Base-by-base conservation (phyloP, 176 grass and related monocot species). In the Alloteropsis semialata region DNA sequence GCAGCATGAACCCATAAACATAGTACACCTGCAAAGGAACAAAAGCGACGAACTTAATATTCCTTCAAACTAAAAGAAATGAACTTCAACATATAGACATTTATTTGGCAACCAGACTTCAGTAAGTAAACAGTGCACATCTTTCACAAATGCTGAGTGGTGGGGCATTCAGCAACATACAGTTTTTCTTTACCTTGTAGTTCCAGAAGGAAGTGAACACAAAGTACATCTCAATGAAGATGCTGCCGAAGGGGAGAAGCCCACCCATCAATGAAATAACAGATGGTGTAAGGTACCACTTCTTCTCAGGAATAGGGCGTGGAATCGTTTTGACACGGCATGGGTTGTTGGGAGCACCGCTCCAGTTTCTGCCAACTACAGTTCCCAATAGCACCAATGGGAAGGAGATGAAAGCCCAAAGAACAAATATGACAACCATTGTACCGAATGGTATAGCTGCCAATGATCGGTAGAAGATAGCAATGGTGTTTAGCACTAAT, bases 131-230 rank as follows among this genome's bases (percentile, higher is more conserved):
- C 36, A 39, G 49, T 13, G 65, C n/a, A 81, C 8, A 69, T 21
- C 27, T 34, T 36, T 42, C 24, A 55, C 25, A 71, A 51, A 69
- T 69, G 34, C 5, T 0, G 22, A 78, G 15, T 4, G n/a, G 44
- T 30, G 13, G 60, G 62, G 39, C 18, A 56, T 72, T 60, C n/a
- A 76, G 24, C n/a, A 25, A 78, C 55, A 78, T 78, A 45, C 72
- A 80, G 10, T 6, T 62, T 41, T 84, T 49, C 0, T 66, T 84
- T 93, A 99, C 96, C 96, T 99, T 99, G 82, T 99, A 99, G 78
- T 99, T 99, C 96, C 96, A 99, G 83, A 99, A 99, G 59, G 96
- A 99, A 27, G 96, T 99, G 87, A 99, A 99, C 63, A 99, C 96
- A 43, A 99, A 99, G 77, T 99, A 99, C 96, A 99, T 99, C 89